Conservation (phyloP, 116 monocot species). For the Iris pallida region DNA sequence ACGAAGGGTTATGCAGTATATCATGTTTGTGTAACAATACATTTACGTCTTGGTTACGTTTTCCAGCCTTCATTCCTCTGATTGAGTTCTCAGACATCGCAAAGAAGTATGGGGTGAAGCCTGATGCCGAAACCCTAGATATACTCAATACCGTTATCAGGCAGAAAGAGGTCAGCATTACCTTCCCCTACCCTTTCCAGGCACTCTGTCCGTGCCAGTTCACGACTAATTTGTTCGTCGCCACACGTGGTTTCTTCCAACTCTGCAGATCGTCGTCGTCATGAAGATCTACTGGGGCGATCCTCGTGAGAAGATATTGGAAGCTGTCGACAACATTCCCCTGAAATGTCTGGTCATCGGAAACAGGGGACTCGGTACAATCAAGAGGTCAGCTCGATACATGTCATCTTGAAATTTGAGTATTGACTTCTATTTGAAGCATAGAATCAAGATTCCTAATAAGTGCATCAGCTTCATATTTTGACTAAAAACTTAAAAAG, state of each 20-base stretch:
- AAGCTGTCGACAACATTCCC: conserved; percentile 54
- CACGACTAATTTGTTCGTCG: background rate
- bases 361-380: conserved; percentile 45
- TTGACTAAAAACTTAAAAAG: too few species aligned
- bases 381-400: conserved; percentile 33
- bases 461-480: too few species aligned
- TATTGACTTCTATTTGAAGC: too few species aligned
- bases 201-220: background rate
- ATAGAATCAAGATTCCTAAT: too few species aligned
- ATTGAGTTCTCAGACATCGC: conserved; percentile 50
- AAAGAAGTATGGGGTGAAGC: conserved; percentile 74
- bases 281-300: conserved; percentile 79
- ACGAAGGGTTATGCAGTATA: too few species aligned
- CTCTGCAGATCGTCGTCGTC: conserved; percentile 38
- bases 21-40: too few species aligned
- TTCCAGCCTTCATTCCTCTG: conserved; percentile 76
- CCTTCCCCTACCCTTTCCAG: background rate
- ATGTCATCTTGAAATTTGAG: too few species aligned
- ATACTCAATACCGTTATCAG: conserved; percentile 45
- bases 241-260: background rate
- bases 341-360: conserved; percentile 63
- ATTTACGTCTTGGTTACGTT: background rate
- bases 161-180: conserved; percentile 55
- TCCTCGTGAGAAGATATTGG: conserved; percentile 67
- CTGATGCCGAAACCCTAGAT: conserved; percentile 66